Conservation (phyloP, 2,329 filamentous ascomycete genomes). For the Fusarium proliferatum region DNA sequence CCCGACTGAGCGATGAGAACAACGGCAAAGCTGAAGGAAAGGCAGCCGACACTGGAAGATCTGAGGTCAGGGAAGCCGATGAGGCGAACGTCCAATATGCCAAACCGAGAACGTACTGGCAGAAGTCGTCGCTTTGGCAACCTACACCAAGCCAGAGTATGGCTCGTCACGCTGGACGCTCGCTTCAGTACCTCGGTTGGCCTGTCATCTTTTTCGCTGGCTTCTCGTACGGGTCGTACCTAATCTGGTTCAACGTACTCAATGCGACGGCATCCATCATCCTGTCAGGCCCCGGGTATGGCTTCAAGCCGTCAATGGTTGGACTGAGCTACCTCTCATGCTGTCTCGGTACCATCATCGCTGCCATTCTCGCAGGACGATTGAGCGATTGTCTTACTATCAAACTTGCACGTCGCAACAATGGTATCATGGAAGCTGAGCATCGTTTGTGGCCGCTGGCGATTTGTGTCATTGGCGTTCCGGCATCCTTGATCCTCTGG, state of each 20-base stretch:
- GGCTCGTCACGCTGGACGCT: constrained; percentile 52
- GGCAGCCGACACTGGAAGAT: background rate
- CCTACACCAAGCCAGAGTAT: constrained; percentile 49
- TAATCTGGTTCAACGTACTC: constrained; percentile 58
- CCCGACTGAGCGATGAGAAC: constrained; percentile 12
- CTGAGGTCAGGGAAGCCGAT: constrained; percentile 16
- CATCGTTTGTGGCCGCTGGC: constrained; percentile 55
- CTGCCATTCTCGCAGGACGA: constrained; percentile 47
- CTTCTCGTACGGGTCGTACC: constrained; percentile 56
- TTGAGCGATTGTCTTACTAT: constrained; percentile 54
- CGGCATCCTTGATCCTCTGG: constrained; percentile 48
- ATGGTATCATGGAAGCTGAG: constrained; percentile 56
- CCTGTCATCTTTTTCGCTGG: constrained; percentile 57
- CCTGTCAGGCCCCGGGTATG: constrained; percentile 52
- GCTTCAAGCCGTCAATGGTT: constrained; percentile 53
- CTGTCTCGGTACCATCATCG: constrained; percentile 49
- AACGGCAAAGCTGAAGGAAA: background rate
- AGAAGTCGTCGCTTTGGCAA: constrained; percentile 56
- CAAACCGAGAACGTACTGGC: constrained; percentile 52
- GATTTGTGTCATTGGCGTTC: constrained; percentile 46
- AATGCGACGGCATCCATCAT: constrained; percentile 57
- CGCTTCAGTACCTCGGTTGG: constrained; percentile 53
- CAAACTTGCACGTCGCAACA: constrained; percentile 53
- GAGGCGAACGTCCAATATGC: background rate
- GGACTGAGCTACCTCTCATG: constrained; percentile 54